phyloP scores from a whole-genome alignment of 169 alveolate genomes.

The Cryptosporidium meleagridis region DNA sequence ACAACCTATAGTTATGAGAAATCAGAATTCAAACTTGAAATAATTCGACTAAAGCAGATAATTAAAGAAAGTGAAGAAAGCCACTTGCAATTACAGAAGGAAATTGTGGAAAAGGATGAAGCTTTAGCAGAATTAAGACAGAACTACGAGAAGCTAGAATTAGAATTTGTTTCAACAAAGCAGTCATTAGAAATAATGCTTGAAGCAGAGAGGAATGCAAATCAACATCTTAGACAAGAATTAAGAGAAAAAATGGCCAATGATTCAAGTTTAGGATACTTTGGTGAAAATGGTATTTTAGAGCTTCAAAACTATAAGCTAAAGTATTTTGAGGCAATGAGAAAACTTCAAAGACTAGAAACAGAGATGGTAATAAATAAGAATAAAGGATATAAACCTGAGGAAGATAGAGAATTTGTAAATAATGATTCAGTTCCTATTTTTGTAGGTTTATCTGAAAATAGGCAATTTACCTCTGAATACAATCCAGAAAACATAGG shows the following conservation, averaged over 20 bases:
- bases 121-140: neutral
- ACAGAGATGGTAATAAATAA: constrained; percentile 24
- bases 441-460: constrained; percentile 5
- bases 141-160: constrained; percentile 12
- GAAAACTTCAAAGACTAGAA: constrained; percentile 39
- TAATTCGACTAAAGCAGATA: constrained; percentile 26
- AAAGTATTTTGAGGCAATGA: constrained; percentile 62
- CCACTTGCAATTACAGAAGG: constrained; percentile 9
- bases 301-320: constrained; percentile 58
- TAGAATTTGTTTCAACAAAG: constrained; percentile 13
- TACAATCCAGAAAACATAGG: neutral
- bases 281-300: constrained; percentile 6
- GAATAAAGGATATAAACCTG: neutral
- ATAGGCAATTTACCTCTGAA: neutral
- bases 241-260: neutral
- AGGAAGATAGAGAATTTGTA: neutral
- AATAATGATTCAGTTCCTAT: constrained; percentile 22
- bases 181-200: constrained; percentile 46
- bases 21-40: constrained; percentile 53
- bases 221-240: constrained; percentile 23
- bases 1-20: constrained; percentile 63
- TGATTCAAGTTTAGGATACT: neutral
- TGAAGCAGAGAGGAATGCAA: constrained; percentile 53
- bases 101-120: constrained; percentile 22
- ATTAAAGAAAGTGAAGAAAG: constrained; percentile 46